Conservation (phyloP, 371 early-diverging fungal species). For the Mucor plumbeus region DNA sequence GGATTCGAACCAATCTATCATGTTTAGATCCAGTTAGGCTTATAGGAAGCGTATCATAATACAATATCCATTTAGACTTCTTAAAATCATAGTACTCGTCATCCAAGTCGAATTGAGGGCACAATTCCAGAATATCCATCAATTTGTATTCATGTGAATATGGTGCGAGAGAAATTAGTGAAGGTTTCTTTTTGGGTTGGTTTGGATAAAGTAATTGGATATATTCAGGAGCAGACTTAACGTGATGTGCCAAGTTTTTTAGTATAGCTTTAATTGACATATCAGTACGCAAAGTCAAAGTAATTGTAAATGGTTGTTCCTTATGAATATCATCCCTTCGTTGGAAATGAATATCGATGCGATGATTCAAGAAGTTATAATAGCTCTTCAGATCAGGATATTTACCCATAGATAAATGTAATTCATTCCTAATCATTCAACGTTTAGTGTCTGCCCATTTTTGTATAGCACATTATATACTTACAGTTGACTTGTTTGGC, state of each 20-base stretch:
- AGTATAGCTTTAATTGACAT: conserved; percentile 24
- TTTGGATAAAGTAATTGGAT: conserved; percentile 19
- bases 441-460: no score
- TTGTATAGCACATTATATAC: not conserved
- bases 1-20: conserved; percentile 61
- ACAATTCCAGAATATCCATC: not conserved
- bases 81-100: not conserved
- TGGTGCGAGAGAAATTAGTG: not conserved
- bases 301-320: conserved; percentile 4
- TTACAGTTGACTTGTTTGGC: conserved; percentile 48
- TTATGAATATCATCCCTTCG: conserved; percentile 21
- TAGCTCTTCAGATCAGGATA: not conserved
- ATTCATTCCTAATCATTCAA: no score
- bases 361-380: no score
- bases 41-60: conserved; percentile 80
- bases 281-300: conserved; percentile 8
- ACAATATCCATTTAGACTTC: conserved; percentile 36
- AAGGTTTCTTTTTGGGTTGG: no score
- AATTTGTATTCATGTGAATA: not conserved
- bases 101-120: not conserved
- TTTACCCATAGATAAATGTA: not conserved
- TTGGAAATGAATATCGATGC: no score
- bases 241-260: not conserved
- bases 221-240: conserved; percentile 19
- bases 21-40: conserved; percentile 73